Conservation (phyloP, 768 basidiomycete species). For the Hericium rajendrae region DNA sequence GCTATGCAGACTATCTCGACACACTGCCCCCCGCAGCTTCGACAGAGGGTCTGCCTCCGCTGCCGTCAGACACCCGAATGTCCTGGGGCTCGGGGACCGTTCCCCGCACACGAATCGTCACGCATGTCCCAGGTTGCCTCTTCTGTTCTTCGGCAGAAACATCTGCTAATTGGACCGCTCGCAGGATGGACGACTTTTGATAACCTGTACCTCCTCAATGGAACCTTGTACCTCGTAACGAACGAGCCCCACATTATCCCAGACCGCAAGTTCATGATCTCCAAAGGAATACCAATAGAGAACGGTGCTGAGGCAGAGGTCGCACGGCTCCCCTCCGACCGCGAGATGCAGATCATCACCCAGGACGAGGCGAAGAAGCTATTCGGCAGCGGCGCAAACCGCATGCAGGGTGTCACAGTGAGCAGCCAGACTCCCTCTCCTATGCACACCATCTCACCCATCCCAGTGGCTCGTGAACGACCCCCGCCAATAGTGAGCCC, state of each 20-base stretch:
- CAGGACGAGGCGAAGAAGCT: constrained; percentile 53
- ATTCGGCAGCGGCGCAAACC: constrained; percentile 64
- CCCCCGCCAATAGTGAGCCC: constrained; percentile 69
- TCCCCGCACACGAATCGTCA: constrained; percentile 56
- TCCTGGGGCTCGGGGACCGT: constrained; percentile 25
- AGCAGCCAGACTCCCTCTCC: constrained; percentile 8
- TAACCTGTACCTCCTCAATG: constrained; percentile 71
- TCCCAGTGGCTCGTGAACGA: constrained; percentile 74
- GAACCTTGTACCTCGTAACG: constrained; percentile 74
- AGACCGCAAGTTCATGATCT: constrained; percentile 56
- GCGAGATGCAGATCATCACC: constrained; percentile 70
- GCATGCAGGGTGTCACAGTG: constrained; percentile 73
- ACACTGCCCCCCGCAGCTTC: too few species aligned
- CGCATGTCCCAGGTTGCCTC: constrained; percentile 61
- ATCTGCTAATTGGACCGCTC: neutral
- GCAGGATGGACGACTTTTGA: constrained; percentile 89
- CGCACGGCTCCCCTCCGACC: constrained; percentile 62
- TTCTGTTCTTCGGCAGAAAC: neutral
- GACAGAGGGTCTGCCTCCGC: constrained; percentile 1
- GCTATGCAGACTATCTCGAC: too few species aligned
- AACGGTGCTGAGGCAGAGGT: constrained; percentile 46
- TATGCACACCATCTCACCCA: neutral
- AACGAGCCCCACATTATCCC: constrained; percentile 63
- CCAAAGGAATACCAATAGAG: constrained; percentile 51
- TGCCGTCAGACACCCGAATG: constrained; percentile 4